phyloP scores from a whole-genome alignment of 2,329 filamentous ascomycete genomes.

The Fusarium sp. region DNA sequence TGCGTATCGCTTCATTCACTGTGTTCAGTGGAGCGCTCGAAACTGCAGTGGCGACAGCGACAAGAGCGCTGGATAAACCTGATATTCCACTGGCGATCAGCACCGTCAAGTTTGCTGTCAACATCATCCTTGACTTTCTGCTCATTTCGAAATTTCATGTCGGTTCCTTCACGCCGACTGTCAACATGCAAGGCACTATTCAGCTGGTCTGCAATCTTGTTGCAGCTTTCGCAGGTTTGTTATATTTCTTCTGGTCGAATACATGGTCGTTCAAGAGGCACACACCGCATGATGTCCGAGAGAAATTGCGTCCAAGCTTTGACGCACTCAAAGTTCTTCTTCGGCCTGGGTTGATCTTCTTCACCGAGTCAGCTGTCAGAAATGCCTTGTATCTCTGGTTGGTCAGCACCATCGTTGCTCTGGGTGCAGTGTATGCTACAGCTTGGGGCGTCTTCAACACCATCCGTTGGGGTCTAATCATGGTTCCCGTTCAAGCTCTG shows the following conservation, averaged over 20 bases:
- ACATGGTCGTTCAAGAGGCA: constrained; percentile 33
- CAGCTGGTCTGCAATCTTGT: constrained; percentile 69
- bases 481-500: constrained; percentile 75
- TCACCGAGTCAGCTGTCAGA: constrained; percentile 71
- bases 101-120: constrained; percentile 69
- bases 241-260: constrained; percentile 66
- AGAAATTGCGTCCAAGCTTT: constrained; percentile 49
- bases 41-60: constrained; percentile 68
- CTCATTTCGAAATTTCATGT: constrained; percentile 74
- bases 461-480: constrained; percentile 78
- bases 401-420: constrained; percentile 68
- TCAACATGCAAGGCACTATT: constrained; percentile 72
- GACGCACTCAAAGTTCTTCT: constrained; percentile 60
- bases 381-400: constrained; percentile 79
- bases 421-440: constrained; percentile 73
- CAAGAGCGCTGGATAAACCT: constrained; percentile 73
- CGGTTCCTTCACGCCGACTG: constrained; percentile 60
- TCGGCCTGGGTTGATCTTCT: constrained; percentile 67
- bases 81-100: constrained; percentile 76
- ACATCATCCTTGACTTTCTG: constrained; percentile 74
- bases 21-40: constrained; percentile 71
- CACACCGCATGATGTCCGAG: not conserved
- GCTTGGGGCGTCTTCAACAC: constrained; percentile 80
- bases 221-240: constrained; percentile 65
- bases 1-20: constrained; percentile 71